Conservation (phyloP, 208 protist genomes). For the Leishmania braziliensis region DNA sequence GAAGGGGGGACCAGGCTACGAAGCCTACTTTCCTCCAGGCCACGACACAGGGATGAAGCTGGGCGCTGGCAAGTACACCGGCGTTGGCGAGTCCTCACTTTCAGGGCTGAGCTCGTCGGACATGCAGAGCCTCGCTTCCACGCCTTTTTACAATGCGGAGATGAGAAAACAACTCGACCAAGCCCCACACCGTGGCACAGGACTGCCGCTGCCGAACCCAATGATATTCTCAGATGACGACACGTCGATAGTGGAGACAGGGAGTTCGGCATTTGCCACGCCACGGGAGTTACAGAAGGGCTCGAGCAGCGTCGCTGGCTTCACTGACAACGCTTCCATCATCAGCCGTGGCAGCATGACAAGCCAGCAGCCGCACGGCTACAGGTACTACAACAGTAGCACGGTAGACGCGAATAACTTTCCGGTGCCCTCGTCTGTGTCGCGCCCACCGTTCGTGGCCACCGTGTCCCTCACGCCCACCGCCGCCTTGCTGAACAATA, state of each 20-base stretch:
- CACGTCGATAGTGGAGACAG: conserved; percentile 16
- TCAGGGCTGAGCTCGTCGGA: conserved; percentile 1
- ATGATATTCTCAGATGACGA: conserved; percentile 26
- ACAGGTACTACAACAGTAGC: conserved; percentile 33
- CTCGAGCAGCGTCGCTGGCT: conserved; percentile 6
- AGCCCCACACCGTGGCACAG: neutral
- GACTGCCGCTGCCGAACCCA: neutral
- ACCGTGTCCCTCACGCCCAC: neutral
- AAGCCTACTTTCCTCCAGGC: conserved; percentile 20
- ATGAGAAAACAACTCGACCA: too few relatives aligned
- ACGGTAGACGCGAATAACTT: neutral
- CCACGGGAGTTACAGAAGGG: conserved; percentile 18
- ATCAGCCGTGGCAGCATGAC: conserved; percentile 28
- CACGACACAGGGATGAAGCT: conserved; percentile 29
- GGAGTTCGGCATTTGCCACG: conserved; percentile 26
- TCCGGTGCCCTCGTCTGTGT: neutral
- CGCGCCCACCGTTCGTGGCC: neutral
- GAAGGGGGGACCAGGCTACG: conserved; percentile 1
- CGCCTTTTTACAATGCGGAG: neutral
- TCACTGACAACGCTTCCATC: conserved; percentile 16
- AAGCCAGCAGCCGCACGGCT: conserved; percentile 27
- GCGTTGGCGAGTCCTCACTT: conserved; percentile 10
- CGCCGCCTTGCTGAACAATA: neutral
- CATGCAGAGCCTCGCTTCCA: conserved; percentile 22
- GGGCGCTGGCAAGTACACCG: conserved; percentile 25